Evolutionary conservation across 139 green algal genomes (phyloP).

Genomic region (Mesostigma viride): DNA sequence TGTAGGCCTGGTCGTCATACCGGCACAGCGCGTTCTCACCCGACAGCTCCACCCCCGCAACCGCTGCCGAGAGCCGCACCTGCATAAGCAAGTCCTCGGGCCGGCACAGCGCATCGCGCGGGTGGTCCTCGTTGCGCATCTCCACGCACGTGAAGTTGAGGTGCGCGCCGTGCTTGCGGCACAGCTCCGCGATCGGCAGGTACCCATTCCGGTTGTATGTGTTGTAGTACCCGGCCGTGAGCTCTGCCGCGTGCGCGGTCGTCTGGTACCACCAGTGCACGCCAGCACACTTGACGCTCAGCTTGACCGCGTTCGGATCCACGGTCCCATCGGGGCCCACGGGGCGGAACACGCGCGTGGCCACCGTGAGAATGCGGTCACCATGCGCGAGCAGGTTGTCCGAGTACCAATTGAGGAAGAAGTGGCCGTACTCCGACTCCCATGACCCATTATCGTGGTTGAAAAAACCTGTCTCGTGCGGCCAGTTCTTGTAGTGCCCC

Average conservation of each 20-base stretch:
- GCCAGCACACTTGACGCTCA: slow-evolving; percentile 50
- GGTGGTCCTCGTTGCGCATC: slow-evolving; percentile 96
- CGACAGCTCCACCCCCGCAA: slow-evolving; percentile 57
- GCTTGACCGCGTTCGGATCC: neutral
- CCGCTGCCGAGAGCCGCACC: slow-evolving; percentile 44
- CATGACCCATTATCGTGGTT: slow-evolving; percentile 61
- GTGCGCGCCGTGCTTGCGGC: slow-evolving; percentile 41
- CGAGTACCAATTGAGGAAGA: slow-evolving; percentile 92
- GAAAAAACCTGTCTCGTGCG: slow-evolving; percentile 88
- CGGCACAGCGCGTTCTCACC: slow-evolving; percentile 91
- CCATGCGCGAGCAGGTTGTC: slow-evolving; percentile 70
- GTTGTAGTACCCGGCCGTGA: slow-evolving; percentile 95
- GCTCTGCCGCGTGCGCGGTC: slow-evolving; percentile 83
- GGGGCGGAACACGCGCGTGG: too few relatives aligned
- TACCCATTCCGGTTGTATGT: slow-evolving; percentile 76
- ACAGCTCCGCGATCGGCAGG: slow-evolving; percentile 39
- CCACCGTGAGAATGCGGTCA: too few relatives aligned
- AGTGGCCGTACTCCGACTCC: slow-evolving; percentile 80
- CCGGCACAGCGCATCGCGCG: slow-evolving; percentile 67
- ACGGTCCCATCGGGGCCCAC: too few relatives aligned
- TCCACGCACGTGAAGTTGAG: slow-evolving; percentile 96
- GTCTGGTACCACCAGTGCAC: slow-evolving; percentile 98
- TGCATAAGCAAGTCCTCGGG: slow-evolving; percentile 62
- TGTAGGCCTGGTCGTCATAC: slow-evolving; percentile 41
- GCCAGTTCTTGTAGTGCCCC: slow-evolving; percentile 77